Conservation (phyloP, 2,329 filamentous ascomycete genomes). For the Colletotrichum sp. region DNA sequence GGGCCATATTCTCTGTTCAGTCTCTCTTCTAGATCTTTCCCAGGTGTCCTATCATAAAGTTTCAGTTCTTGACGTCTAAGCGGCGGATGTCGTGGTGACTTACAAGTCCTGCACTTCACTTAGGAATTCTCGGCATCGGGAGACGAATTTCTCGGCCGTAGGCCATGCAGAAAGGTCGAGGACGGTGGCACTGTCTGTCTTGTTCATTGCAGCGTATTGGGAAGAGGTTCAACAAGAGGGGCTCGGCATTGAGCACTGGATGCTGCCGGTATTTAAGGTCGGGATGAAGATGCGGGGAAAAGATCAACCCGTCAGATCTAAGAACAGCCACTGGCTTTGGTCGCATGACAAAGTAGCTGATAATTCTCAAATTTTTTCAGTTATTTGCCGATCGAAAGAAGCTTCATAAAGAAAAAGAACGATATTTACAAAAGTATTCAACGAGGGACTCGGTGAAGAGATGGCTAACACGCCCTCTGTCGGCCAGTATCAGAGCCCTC, state of each 20-base stretch:
- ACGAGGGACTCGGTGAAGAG: no score
- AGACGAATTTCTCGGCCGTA: slow-evolving; percentile 31
- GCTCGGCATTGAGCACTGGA: not conserved
- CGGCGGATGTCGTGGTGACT: not conserved
- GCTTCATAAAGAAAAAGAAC: no score
- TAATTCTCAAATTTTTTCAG: not conserved
- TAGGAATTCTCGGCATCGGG: slow-evolving; percentile 33
- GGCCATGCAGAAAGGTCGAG: slow-evolving; percentile 31
- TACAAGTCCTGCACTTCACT: slow-evolving; percentile 35
- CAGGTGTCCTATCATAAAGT: slow-evolving; percentile 41
- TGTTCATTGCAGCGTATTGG: not conserved
- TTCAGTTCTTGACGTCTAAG: not conserved
- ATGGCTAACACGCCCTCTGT: no score
- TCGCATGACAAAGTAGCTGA: not conserved
- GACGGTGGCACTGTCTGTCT: slow-evolving; percentile 16
- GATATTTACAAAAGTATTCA: no score
- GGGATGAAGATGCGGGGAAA: not conserved
- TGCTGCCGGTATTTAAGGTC: not conserved
- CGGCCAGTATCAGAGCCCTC: no score
- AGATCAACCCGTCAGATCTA: not conserved
- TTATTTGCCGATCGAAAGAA: not conserved
- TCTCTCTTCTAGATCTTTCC: slow-evolving; percentile 46
- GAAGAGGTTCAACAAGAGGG: not conserved
- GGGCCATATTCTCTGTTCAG: slow-evolving; percentile 50
- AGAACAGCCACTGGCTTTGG: not conserved